Base-by-base conservation (phyloP, 169 alveolate species). In the Eimeria mitis region DNA sequence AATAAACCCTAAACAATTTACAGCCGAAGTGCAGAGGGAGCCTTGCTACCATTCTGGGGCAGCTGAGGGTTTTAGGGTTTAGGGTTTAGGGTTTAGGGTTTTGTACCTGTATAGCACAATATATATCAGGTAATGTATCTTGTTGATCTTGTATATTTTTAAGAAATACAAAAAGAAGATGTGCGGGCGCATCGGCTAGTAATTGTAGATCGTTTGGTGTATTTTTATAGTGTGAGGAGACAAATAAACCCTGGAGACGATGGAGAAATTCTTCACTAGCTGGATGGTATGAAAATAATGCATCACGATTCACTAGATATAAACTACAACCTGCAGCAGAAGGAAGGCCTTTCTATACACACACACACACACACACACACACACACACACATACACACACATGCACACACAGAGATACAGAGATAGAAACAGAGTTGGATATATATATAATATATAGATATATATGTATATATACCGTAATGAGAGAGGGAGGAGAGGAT, bases 131-230 rank as follows among this genome's bases (percentile, higher is more conserved):
- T 59, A 91, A 40, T 19, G 88, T 79, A 28, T 75, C 89, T 2
- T 92, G 92, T 14, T 95, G 59, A 40, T 85, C 89, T 11, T 56
- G 65, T 61, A 76, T 73, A 8, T 97, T 65, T 63, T 98, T 98
- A 31, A 98, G 97, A 52, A 99, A 98, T 9, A 99, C 99, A 96
- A 99, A 99, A 70, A 99, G 96, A 94, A 98, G 98, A 96, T 99
- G 99, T 31, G 99, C 99, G 7, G 99, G 99, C 8, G 99, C 99
- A 96, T 99, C 99, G n/a, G 99, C 98, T 91, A 99, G 97, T 92
- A 99, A 98, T 96, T 99, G 98, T 44, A 99, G 97, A 96, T 99
- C 99, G 97, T 99, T 99, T 44, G 99, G 99, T 25, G 99, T 97
- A 98, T 99, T 99, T 96, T 99, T 99, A 97, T 99, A 99, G 97